Percentiles rank a stretch among this genome's conserved stretches.
Conservation (phyloP, 176 grass and related monocot species). For the Avena eriantha region DNA sequence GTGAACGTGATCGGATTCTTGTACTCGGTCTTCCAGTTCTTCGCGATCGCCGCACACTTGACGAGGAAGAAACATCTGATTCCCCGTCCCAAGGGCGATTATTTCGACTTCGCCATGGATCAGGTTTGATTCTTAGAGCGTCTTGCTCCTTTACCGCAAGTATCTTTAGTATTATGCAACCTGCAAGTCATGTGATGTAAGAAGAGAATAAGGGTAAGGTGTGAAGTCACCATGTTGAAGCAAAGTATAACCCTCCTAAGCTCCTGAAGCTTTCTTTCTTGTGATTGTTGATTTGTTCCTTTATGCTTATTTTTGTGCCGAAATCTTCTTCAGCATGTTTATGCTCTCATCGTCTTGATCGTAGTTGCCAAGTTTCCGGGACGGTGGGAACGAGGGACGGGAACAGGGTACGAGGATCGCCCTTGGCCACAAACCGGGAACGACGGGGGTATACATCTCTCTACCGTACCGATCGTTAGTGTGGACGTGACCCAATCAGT, state of each 20-base stretch:
- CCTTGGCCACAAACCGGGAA: no score
- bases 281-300: slow-evolving; percentile 27
- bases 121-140: slow-evolving; percentile 55
- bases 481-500: no score
- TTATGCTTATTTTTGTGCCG: slow-evolving; percentile 25
- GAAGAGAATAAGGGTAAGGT: slow-evolving; percentile 18
- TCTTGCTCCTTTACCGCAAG: slow-evolving; percentile 26
- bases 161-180: slow-evolving; percentile 48
- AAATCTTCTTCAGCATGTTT: background rate
- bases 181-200: slow-evolving; percentile 40
- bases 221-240: slow-evolving; percentile 35
- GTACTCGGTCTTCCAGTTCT: slow-evolving; percentile 78
- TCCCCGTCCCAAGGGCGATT: slow-evolving; percentile 52
- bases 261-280: slow-evolving; percentile 38
- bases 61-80: slow-evolving; percentile 68
- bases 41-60: slow-evolving; percentile 42
- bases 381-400: no score
- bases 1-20: slow-evolving; percentile 91
- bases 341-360: background rate
- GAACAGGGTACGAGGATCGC: no score
- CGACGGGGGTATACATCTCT: no score
- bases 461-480: no score
- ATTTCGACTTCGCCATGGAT: slow-evolving; percentile 95
- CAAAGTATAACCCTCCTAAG: slow-evolving; percentile 46
- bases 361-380: no score